Evolutionary conservation across 768 basidiomycete species (phyloP).

Genomic region (Cubamyces sp.): DNA sequence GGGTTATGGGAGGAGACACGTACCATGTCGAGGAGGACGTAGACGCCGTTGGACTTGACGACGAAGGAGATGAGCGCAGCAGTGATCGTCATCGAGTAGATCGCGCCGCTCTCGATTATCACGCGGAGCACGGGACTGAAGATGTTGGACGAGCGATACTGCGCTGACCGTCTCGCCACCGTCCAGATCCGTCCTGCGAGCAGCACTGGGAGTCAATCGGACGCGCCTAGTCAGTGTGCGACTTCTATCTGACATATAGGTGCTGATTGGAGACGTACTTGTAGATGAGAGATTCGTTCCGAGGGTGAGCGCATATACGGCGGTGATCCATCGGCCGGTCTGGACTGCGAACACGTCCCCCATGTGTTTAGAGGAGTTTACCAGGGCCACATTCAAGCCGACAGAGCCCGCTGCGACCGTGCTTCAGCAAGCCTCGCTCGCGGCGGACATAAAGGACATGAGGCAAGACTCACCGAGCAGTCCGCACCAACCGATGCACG

Average conservation of each 20-base stretch:
- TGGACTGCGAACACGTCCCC: conserved; percentile 34
- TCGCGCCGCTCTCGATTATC: conserved; percentile 42
- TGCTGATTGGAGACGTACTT: conserved; percentile 23
- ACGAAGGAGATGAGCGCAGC: conserved; percentile 38
- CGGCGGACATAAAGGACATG: no score
- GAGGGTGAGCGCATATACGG: conserved; percentile 39
- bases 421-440: neutral
- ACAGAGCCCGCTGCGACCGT: conserved; percentile 25
- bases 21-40: conserved; percentile 43
- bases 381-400: conserved; percentile 26
- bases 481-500: conserved; percentile 36
- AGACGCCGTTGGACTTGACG: conserved; percentile 36
- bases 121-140: conserved; percentile 35
- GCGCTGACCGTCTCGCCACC: conserved; percentile 30
- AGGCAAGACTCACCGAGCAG: conserved; percentile 29
- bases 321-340: conserved; percentile 39
- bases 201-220: conserved; percentile 28
- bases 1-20: conserved; percentile 11
- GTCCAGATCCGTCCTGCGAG: conserved; percentile 38
- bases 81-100: conserved; percentile 43
- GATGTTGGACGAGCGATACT: conserved; percentile 22
- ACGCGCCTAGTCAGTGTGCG: no score
- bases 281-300: conserved; percentile 40
- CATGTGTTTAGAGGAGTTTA: conserved; percentile 18
- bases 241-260: no score